phyloP scores from a whole-genome alignment of 1,284 basidiomycete species.

The Pseudozyma hubeiensis region DNA sequence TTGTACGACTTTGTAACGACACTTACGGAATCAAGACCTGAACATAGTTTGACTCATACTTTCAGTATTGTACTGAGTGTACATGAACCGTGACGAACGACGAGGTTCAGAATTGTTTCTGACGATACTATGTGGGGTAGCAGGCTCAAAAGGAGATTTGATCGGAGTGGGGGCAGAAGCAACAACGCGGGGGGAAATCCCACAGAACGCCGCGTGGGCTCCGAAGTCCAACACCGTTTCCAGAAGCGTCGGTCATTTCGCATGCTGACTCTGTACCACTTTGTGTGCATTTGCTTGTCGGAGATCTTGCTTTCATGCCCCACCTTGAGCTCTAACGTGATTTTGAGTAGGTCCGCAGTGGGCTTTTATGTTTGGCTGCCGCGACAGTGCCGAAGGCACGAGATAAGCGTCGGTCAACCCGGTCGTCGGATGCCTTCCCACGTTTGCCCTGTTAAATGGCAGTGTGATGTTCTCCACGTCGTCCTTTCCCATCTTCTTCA shows the following conservation, averaged over 20 bases:
- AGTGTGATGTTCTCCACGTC: too few relatives aligned
- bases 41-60: too few relatives aligned
- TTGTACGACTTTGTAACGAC: slow-evolving; percentile 2
- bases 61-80: too few relatives aligned
- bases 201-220: slow-evolving; percentile 5
- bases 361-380: too few relatives aligned
- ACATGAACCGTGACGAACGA: background rate
- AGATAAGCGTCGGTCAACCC: too few relatives aligned
- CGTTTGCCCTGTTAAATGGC: too few relatives aligned
- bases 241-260: background rate
- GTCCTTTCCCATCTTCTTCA: too few relatives aligned
- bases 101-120: background rate
- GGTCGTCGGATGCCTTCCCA: too few relatives aligned
- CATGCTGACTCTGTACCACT: too few relatives aligned
- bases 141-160: background rate
- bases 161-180: slow-evolving; percentile 31
- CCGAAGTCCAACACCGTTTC: background rate
- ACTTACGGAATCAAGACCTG: background rate
- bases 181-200: slow-evolving; percentile 9
- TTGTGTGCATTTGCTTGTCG: background rate
- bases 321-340: too few relatives aligned
- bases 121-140: background rate
- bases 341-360: too few relatives aligned
- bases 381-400: too few relatives aligned
- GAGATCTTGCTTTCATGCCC: background rate